A percentile compares a stretch with the other conserved stretches of the same genome.
Evolutionary conservation across 768 basidiomycete genomes (phyloP).

Genomic region (Trametes cingulata): DNA sequence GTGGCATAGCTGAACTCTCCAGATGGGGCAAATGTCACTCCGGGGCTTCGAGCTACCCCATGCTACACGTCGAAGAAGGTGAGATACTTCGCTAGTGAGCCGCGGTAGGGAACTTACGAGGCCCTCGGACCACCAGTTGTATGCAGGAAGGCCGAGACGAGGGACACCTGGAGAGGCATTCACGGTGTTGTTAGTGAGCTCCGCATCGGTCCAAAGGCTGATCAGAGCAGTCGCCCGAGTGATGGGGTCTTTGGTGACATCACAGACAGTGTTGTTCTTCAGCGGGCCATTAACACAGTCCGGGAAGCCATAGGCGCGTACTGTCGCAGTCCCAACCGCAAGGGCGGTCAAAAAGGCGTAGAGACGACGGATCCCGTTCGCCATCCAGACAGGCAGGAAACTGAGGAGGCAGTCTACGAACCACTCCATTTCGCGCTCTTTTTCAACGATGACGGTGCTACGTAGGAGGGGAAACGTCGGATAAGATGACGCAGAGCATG

Average conservation of each 20-base stretch:
- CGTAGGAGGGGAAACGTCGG: constrained; percentile 9
- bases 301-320: constrained; percentile 37
- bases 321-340: background rate
- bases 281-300: constrained; percentile 51
- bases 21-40: constrained; percentile 48
- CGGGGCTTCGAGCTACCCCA: constrained; percentile 54
- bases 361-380: constrained; percentile 16
- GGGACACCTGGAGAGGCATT: constrained; percentile 52
- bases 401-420: background rate
- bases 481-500: background rate
- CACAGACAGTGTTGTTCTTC: constrained; percentile 48
- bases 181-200: constrained; percentile 53
- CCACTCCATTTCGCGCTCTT: background rate
- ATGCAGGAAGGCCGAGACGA: constrained; percentile 55
- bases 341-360: constrained; percentile 3
- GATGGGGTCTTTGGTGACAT: constrained; percentile 43
- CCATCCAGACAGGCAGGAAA: constrained; percentile 10
- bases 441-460: background rate
- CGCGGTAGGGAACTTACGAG: constrained; percentile 36
- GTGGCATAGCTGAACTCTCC: constrained; percentile 60
- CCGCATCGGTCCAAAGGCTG: constrained; percentile 48
- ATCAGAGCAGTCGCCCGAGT: constrained; percentile 54
- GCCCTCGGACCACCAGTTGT: constrained; percentile 64
- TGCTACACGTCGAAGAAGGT: constrained; percentile 35
- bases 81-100: background rate